Percentiles rank a stretch among this genome's conserved stretches.
These are phyloP conservation scores for Hibiscus mutabilis DNA, from an alignment of 345 rosid species.

Conservation along the genomic window DNA sequence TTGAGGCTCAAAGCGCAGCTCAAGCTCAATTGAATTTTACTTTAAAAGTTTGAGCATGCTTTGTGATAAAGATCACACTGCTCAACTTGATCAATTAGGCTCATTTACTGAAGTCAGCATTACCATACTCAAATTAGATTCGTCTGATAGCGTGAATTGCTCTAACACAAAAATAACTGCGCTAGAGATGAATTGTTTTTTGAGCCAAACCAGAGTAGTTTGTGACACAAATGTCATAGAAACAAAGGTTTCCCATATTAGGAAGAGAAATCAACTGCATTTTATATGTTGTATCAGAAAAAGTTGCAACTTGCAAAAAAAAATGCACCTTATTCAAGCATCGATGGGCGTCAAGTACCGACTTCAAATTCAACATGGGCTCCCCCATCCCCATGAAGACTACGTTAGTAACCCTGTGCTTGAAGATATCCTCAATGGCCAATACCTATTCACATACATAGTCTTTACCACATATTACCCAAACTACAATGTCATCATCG, in stretches of 20 bases:
- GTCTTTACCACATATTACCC: conserved; percentile 7
- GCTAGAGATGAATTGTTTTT: not conserved
- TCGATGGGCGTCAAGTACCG: conserved; percentile 87
- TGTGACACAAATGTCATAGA: not conserved
- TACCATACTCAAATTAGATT: not conserved
- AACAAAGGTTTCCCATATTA: not conserved
- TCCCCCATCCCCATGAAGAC: conserved; percentile 99
- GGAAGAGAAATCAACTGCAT: not conserved
- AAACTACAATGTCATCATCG: not conserved
- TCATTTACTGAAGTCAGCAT: not conserved
- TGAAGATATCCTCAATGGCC: conserved; percentile 84
- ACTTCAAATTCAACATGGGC: conserved; percentile 89
- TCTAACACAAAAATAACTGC: not conserved
- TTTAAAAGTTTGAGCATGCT: not conserved
- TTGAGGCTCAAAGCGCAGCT: not conserved
- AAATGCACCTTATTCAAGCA: conserved; percentile 77
- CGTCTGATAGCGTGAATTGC: not conserved
- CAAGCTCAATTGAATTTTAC: not conserved
- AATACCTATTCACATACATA: conserved; percentile 43
- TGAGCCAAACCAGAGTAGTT: not conserved
- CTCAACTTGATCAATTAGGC: not conserved
- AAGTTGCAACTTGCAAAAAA: not conserved
- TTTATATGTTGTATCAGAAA: not conserved
- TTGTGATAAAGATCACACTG: not conserved
- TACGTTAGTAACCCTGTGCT: conserved; percentile 89